Evolutionary conservation across 2,329 filamentous ascomycete genomes (phyloP), one percentile per base, ranked within the genome.

Genomic region (Phaeosphaeriaceae sp.): DNA sequence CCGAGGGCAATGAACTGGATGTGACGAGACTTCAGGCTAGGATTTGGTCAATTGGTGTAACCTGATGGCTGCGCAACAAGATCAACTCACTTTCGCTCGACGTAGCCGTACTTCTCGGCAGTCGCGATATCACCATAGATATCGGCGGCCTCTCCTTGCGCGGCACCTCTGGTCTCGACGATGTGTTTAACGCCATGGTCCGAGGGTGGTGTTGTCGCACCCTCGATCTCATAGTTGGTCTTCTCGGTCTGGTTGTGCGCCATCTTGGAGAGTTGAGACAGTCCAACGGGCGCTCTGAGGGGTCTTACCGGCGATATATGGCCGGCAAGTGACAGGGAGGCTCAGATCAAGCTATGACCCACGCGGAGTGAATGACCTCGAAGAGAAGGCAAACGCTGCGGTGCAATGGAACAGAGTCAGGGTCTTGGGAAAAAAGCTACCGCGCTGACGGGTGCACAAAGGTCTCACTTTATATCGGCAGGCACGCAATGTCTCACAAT

Each of bases 1-100:
- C 85, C 84, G 15, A 88, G 79, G 15, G 85, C 85, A 66, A 88
- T 88, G 68, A 86, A 85, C 60, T 86, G 79, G 51, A 86, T 84
- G 69, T 87, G 85, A 62, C 84, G 80, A 40, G 82, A 83, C 69
- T 84, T 83, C 55, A 83, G 74, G 49, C 77, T 73, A 53, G 22
- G 20, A 15, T 9, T 36, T 42, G 9, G 58, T 50, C 24, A 50
- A 17, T 54, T 56, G 36, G 36, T 58, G 53, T 40, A 36, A 15
- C 40, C 22, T 19, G 36, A 21, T 15, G 22, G 31, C 31, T 36
- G 7, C 13, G 6, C 13, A 36, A 10, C 17, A 2, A 45, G 44
- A 24, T 44, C 24, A 7, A 72, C 76, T 53, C 70, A 81, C 78
- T 81, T 82, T 78, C 83, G 73, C 63, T 77, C 68, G 45, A 85